These are phyloP conservation scores for Blepharisma stoltei DNA, from an alignment of 73 alveolate species.

Conservation along the genomic window DNA sequence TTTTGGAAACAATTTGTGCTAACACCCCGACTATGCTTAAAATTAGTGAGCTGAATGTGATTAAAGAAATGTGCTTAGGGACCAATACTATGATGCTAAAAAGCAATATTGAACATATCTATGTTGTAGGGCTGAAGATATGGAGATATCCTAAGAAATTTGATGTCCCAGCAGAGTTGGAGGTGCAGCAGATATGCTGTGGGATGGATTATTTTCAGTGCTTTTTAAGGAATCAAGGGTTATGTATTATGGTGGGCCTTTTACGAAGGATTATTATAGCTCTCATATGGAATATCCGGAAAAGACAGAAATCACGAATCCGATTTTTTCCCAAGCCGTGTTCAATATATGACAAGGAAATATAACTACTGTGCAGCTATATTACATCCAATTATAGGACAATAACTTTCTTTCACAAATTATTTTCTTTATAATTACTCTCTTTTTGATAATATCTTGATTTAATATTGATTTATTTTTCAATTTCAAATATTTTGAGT, in stretches of 20 bases:
- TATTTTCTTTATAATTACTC: too few species aligned
- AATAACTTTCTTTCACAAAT: too few species aligned
- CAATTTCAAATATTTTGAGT: too few species aligned
- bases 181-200: neutral
- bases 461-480: too few species aligned
- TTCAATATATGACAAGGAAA: too few species aligned
- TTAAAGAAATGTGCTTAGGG: neutral
- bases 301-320: too few species aligned
- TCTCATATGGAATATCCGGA: too few species aligned
- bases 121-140: neutral
- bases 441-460: too few species aligned
- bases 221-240: neutral
- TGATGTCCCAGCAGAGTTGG: neutral
- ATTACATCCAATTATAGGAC: too few species aligned
- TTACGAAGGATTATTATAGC: neutral
- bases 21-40: neutral
- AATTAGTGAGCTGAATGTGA: neutral
- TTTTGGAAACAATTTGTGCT: neutral
- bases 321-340: too few species aligned
- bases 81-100: constrained; percentile 4
- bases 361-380: too few species aligned
- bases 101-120: neutral
- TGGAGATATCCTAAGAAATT: neutral
- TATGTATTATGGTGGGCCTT: constrained; percentile 2
- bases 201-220: constrained; percentile 21